Conservation (phyloP, 169 alveolate species). For the Babesia bigemina region DNA sequence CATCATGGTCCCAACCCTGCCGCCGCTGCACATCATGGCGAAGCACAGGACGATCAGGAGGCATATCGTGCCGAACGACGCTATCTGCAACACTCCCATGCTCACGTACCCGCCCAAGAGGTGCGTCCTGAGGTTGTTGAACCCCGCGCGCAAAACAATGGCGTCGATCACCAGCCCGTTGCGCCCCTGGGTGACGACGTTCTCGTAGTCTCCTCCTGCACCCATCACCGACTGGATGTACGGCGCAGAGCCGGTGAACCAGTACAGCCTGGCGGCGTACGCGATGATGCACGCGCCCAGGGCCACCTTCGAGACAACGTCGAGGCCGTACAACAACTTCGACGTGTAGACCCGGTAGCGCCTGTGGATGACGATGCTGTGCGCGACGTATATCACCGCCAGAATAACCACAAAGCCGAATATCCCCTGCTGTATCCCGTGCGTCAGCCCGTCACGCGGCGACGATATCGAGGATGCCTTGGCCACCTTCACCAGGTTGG, state of each 20-base stretch:
- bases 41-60: slow-evolving; percentile 11
- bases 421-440: slow-evolving; percentile 2
- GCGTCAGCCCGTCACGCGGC: slow-evolving; percentile 7
- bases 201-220: slow-evolving; percentile 19
- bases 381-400: slow-evolving; percentile 3
- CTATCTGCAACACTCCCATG: slow-evolving; percentile 13
- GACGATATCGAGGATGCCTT: slow-evolving; percentile 43
- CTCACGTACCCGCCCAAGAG: slow-evolving; percentile 2
- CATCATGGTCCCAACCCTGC: slow-evolving; percentile 9
- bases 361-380: slow-evolving; percentile 29
- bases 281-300: slow-evolving; percentile 17
- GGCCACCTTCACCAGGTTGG: background rate
- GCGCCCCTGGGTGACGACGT: slow-evolving; percentile 22
- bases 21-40: slow-evolving; percentile 9
- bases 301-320: slow-evolving; percentile 19
- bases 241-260: slow-evolving; percentile 28
- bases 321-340: slow-evolving; percentile 34
- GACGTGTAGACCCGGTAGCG: slow-evolving; percentile 17
- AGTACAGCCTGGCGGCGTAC: slow-evolving; percentile 8
- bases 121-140: slow-evolving; percentile 8
- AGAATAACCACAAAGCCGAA: slow-evolving; percentile 14
- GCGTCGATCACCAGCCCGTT: slow-evolving; percentile 19
- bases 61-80: slow-evolving; percentile 8
- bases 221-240: slow-evolving; percentile 10
- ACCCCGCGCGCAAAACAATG: background rate